Conservation (phyloP, 2,329 filamentous ascomycete genomes). For the Emydomyces testavorans region DNA sequence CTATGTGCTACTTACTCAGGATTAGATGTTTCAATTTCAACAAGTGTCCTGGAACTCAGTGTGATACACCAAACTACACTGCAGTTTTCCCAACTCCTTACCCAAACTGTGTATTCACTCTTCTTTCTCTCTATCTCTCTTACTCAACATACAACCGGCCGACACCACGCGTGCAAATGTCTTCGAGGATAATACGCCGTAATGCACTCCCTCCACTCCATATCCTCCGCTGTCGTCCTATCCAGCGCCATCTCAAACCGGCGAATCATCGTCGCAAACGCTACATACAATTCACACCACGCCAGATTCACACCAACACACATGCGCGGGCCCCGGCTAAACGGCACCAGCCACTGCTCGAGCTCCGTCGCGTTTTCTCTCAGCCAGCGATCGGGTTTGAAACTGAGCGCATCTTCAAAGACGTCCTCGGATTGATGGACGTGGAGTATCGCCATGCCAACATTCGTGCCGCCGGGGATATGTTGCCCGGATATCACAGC, state of each 20-base stretch:
- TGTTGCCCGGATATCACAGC: conserved; percentile 15
- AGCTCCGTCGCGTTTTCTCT: conserved; percentile 12
- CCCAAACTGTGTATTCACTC: too few species aligned
- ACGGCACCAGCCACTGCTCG: conserved; percentile 25
- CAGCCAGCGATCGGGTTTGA: conserved; percentile 20
- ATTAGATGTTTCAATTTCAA: too few species aligned
- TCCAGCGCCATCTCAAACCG: conserved; percentile 12
- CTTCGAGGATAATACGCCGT: not conserved
- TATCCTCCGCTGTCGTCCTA: not conserved
- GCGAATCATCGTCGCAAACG: conserved; percentile 14
- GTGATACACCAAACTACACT: too few species aligned
- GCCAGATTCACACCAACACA: conserved; percentile 34
- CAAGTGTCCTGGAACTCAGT: too few species aligned
- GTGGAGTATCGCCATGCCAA: conserved; percentile 6
- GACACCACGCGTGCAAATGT: conserved; percentile 3
- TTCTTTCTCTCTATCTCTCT: too few species aligned
- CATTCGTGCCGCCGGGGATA: conserved; percentile 12
- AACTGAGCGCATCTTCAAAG: conserved; percentile 19
- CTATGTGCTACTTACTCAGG: too few species aligned
- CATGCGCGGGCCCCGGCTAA: conserved; percentile 31
- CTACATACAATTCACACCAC: not conserved
- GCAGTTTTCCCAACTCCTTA: too few species aligned
- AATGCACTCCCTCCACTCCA: conserved; percentile 4
- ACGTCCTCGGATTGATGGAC: conserved; percentile 19
- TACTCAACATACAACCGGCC: not conserved